Evolutionary conservation across 148 eudicot species (phyloP).

Genomic region (Spergularia marina): DNA sequence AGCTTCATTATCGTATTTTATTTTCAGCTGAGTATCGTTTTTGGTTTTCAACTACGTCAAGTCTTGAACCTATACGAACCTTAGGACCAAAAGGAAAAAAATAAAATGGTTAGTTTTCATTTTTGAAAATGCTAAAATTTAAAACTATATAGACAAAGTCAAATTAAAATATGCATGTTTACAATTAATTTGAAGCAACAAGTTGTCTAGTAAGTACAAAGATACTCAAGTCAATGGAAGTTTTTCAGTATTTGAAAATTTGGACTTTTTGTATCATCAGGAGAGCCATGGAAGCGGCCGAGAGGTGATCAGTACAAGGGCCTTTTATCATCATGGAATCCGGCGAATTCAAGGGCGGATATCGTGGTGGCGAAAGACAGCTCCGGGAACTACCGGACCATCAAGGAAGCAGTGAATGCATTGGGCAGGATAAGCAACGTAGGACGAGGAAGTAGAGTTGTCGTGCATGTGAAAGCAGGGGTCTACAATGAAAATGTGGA

Average conservation of each 20-base stretch:
- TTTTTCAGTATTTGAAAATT: too few relatives aligned
- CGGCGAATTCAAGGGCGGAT: slow-evolving; percentile 49
- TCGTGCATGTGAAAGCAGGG: slow-evolving; percentile 65
- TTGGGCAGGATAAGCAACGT: slow-evolving; percentile 18
- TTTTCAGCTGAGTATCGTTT: too few relatives aligned
- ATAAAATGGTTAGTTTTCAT: too few relatives aligned
- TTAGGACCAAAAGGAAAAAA: too few relatives aligned
- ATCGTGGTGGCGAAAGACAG: slow-evolving; percentile 71
- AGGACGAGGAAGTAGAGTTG: slow-evolving; percentile 32
- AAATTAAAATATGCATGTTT: too few relatives aligned
- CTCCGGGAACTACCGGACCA: slow-evolving; percentile 55
- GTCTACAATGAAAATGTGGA: slow-evolving; percentile 58
- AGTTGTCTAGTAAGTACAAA: too few relatives aligned
- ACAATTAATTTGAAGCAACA: too few relatives aligned
- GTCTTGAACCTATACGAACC: too few relatives aligned
- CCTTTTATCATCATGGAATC: slow-evolving; percentile 47
- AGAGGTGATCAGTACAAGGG: slow-evolving; percentile 23
- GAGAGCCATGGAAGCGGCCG: slow-evolving; percentile 7
- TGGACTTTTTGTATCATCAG: background rate
- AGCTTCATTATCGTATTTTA: background rate
- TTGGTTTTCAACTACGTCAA: too few relatives aligned
- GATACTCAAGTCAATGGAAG: too few relatives aligned
- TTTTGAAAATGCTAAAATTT: too few relatives aligned
- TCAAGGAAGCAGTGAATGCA: slow-evolving; percentile 52
- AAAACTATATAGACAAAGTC: too few relatives aligned